Base-by-base conservation (phyloP, 768 basidiomycete species). In the Hysterangium stoloniferum region DNA sequence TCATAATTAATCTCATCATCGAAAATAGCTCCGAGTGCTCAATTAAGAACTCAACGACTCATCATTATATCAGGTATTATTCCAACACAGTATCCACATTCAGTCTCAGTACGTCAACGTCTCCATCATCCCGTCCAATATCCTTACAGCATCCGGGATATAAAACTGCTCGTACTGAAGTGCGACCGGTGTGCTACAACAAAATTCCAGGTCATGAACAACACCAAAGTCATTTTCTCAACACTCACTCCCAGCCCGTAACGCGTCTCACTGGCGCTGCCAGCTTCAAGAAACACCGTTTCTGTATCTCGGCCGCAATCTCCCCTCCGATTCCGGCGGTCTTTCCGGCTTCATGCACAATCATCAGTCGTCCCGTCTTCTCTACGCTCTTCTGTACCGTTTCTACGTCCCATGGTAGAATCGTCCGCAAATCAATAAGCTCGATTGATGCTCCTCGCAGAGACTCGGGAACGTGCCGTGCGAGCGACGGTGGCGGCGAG, bases 151-250 rank as follows among this genome's bases (percentile, higher is more conserved):
- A 62, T 96, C 93, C 1, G 93, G 93, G 59, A 93, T 82, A 66
- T 86, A 80, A 66, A 96, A 95, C 66, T 89, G 93, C 70, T 97
- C 93, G 59, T 79, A 96, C 50, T 85, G 82, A 56, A 96, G 69
- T 31, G 79, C 85, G 20, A 81, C 81, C 2, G 92, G 92, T n/a
- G 82, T 79, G 57, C 89, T 93, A 49, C 13, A n/a, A 33, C 38
- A 37, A 47, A 57, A 52, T 42, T 29, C n/a, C 25, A n/a, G 25
- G 13, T n/a, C 9, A 25, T n/a, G 31, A 24, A 17, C 4, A 24
- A 12, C n/a, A n/a, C 27, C 35, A 40, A 55, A 48, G 45, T 50
- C 28, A 25, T 38, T 40, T 47, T 11, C 25, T 41, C 45, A 27
- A 24, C 6, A 83, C 92, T 76, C 59, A 94, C 92, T 96, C 93